Evolutionary conservation across 306 rosid species (phyloP).

Genomic region (Mimosa pudica): DNA sequence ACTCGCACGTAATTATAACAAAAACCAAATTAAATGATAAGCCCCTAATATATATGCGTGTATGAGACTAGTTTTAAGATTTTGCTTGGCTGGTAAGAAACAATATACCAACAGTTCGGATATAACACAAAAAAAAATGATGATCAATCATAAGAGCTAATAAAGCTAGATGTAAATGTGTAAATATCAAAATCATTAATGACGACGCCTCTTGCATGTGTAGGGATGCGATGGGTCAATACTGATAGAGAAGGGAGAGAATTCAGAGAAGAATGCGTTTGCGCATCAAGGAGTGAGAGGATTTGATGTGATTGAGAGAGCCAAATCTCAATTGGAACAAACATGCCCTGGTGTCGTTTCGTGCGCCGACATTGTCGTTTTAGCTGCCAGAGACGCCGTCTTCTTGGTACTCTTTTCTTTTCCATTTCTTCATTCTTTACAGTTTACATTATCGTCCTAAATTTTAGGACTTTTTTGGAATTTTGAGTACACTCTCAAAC

Average conservation of each 20-base stretch:
- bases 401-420: conserved; percentile 43
- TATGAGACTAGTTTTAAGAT: neutral
- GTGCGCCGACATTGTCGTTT: conserved; percentile 82
- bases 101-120: no score
- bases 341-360: conserved; percentile 77
- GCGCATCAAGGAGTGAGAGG: conserved; percentile 86
- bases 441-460: no score
- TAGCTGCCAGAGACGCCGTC: conserved; percentile 92
- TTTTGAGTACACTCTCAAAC: no score
- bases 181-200: no score
- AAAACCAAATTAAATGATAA: no score
- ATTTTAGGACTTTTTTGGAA: no score
- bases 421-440: neutral
- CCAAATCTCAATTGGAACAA: conserved; percentile 62
- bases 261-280: conserved; percentile 56
- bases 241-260: conserved; percentile 53
- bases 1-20: no score
- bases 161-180: no score
- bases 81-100: neutral
- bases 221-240: conserved; percentile 98
- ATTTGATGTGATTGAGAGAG: conserved; percentile 73
- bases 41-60: neutral
- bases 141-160: no score
- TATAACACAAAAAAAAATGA: no score
- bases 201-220: no score